phyloP scores from a whole-genome alignment of 352 stramenopile genomes.

The Plasmopara viticola region DNA sequence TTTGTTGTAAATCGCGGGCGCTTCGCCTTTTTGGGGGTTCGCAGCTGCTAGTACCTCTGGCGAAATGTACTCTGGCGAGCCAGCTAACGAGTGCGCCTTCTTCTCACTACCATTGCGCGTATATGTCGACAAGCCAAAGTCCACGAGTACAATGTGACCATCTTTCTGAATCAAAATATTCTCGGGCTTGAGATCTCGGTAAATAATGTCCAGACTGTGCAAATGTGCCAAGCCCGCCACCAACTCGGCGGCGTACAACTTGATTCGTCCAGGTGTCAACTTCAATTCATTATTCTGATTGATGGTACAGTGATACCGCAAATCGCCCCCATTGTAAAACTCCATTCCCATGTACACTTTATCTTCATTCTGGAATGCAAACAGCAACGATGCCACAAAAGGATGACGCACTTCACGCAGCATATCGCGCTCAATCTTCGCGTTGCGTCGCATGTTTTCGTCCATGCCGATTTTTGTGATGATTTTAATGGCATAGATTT shows the following conservation, averaged over 20 bases:
- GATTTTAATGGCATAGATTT: constrained; percentile 86
- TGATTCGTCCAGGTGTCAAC: constrained; percentile 65
- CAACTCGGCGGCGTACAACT: constrained; percentile 82
- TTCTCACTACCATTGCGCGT: constrained; percentile 34
- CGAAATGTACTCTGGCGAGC: constrained; percentile 88
- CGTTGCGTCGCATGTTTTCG: constrained; percentile 69
- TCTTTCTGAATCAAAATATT: constrained; percentile 89
- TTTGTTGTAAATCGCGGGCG: constrained; percentile 55
- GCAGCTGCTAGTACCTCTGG: constrained; percentile 84
- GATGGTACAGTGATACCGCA: constrained; percentile 82
- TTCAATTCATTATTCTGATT: constrained; percentile 57
- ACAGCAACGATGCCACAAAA: constrained; percentile 96
- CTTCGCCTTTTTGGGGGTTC: constrained; percentile 34
- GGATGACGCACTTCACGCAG: constrained; percentile 92
- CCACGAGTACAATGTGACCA: constrained; percentile 83
- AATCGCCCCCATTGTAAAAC: constrained; percentile 96
- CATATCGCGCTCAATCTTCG: constrained; percentile 92
- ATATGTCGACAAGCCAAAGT: constrained; percentile 88
- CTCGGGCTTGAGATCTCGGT: constrained; percentile 88
- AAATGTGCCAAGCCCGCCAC: constrained; percentile 80
- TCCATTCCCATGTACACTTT: constrained; percentile 99
- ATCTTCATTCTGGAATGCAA: constrained; percentile 96
- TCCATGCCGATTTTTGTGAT: constrained; percentile 88
- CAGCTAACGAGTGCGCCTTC: constrained; percentile 71
- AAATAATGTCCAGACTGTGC: constrained; percentile 85